Evolutionary conservation across 2,329 filamentous ascomycete species (phyloP), one percentile per base, ranked within the genome.

Genomic region (Sporothrix variecibatus): DNA sequence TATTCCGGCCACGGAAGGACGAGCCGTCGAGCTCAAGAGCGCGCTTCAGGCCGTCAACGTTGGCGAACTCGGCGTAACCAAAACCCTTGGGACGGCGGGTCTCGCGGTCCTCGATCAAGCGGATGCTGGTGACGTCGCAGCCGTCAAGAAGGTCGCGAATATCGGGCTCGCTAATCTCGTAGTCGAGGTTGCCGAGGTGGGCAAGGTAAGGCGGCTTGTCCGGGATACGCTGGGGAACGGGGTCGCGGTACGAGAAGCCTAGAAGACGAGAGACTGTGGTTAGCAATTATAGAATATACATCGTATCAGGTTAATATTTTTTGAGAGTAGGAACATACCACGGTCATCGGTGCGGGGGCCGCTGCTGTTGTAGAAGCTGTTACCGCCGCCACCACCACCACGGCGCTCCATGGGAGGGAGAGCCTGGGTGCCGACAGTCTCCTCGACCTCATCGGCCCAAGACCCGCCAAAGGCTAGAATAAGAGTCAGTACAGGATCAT

Each of bases 401-500:
- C 82, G 81, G 74, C 86, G 85, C 74, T 88, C 86, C 75, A 85
- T 79, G 23, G 86, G 77, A 72, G 88, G 88, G 34, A 90, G 84
- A 76, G 87, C 85, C 81, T 90, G 88, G 75, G 88, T 90, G 80
- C 88, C 86, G 83, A 91, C 89, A 78, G 93, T 89, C 81, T 97
- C 94, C 85, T 99, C 96, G 86, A 99, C 97, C 83, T 99, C 96
- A 86, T 99, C 97, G 80, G 96, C 96, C 96, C 96, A 99, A 79
- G 96, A 98, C 82, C 95, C 94, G 79, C 86, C 87, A 78, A 85
- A 86, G 77, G 84, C 85, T 86, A 11, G 11, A 26, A 5, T 2
- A 23, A 0, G 38, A 12, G 70, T 77, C 69, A 76, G 72, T 34
- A 75, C 38, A 11, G 26, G 1, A 40, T n/a, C 49, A 40, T 1